phyloP scores from a whole-genome alignment of 257 asterid species.

The Solanum habrochaites region DNA sequence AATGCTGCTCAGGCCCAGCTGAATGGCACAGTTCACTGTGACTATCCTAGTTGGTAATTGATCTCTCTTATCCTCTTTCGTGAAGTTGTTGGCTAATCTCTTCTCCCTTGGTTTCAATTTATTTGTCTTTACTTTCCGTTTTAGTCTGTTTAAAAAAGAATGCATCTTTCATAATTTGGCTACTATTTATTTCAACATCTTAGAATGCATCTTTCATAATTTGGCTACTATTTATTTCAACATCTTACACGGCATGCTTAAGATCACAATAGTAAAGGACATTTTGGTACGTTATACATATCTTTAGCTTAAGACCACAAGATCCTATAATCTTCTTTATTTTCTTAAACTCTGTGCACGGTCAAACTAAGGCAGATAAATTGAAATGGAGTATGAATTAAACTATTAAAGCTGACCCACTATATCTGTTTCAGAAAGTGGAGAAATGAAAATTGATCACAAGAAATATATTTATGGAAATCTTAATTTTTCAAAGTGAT shows the following conservation, averaged over 20 bases:
- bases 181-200: neutral
- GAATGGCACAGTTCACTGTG: constrained; percentile 92
- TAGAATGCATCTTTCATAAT: neutral
- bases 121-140: neutral
- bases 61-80: neutral
- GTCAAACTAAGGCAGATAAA: neutral
- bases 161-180: neutral
- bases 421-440: neutral
- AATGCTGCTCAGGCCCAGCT: constrained; percentile 97
- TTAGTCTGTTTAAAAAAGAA: neutral
- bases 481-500: neutral
- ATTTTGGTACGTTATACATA: neutral
- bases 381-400: neutral
- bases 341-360: neutral
- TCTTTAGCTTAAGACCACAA: neutral
- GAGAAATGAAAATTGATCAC: neutral
- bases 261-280: neutral
- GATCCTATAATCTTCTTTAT: neutral
- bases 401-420: neutral
- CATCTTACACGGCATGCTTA: neutral
- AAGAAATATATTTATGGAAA: neutral
- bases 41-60: constrained; percentile 74
- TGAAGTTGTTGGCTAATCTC: neutral
- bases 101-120: neutral
- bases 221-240: neutral